Percentiles rank a stretch among this genome's conserved stretches.
Conservation (phyloP, 768 basidiomycete species). For the Suillus cothurnatus region DNA sequence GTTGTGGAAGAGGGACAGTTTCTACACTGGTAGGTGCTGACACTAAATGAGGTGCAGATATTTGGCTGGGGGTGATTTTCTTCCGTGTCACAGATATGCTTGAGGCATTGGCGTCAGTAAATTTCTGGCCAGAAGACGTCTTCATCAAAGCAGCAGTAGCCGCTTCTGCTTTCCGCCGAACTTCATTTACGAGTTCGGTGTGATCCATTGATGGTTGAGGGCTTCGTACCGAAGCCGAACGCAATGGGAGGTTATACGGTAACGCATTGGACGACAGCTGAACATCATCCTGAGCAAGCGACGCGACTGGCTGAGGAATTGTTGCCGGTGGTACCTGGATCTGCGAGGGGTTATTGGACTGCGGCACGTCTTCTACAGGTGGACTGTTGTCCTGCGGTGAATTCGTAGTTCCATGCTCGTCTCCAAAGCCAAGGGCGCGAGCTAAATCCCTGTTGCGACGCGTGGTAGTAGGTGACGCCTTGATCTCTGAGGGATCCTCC, state of each 20-base stretch:
- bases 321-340: slow-evolving; percentile 31
- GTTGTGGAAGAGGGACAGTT: slow-evolving; percentile 56
- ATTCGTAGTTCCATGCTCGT: slow-evolving; percentile 30
- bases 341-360: slow-evolving; percentile 11
- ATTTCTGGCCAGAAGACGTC: slow-evolving; percentile 44
- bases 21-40: slow-evolving; percentile 72
- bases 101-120: slow-evolving; percentile 42
- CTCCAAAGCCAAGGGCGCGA: slow-evolving; percentile 67
- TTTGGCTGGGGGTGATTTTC: slow-evolving; percentile 62
- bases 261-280: slow-evolving; percentile 14
- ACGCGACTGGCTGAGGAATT: slow-evolving; percentile 36
- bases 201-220: slow-evolving; percentile 46
- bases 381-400: slow-evolving; percentile 21
- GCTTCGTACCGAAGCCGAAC: slow-evolving; percentile 40
- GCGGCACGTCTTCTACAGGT: slow-evolving; percentile 17
- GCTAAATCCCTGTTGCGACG: slow-evolving; percentile 76
- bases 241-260: slow-evolving; percentile 25
- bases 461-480: slow-evolving; percentile 47
- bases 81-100: slow-evolving; percentile 50
- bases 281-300: slow-evolving; percentile 19
- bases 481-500: slow-evolving; percentile 34
- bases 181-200: slow-evolving; percentile 60
- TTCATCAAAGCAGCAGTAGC: slow-evolving; percentile 64
- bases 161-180: slow-evolving; percentile 68
- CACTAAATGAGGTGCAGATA: slow-evolving; percentile 65